phyloP scores from a whole-genome alignment of 371 early-diverging fungal species.

The Nosema muscidifuracis region DNA sequence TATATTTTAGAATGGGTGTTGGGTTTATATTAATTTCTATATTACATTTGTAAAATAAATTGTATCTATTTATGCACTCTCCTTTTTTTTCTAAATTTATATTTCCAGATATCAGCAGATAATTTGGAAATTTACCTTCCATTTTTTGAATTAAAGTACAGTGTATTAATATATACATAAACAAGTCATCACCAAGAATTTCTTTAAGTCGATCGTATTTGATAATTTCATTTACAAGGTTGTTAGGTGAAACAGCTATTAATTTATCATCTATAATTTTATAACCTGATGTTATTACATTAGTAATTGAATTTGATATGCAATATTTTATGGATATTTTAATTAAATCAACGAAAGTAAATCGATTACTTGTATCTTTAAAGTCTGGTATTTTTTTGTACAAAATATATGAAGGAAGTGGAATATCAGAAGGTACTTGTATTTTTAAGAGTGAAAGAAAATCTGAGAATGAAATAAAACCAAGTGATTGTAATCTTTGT shows the following conservation, averaged over 20 bases:
- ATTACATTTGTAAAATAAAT: conserved; percentile 28
- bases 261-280: background rate
- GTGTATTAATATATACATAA: conserved; percentile 44
- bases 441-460: background rate
- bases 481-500: background rate
- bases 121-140: background rate
- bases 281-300: background rate
- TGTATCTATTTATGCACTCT: conserved; percentile 21
- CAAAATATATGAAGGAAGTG: background rate
- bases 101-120: conserved; percentile 40
- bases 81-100: conserved; percentile 2
- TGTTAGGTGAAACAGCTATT: background rate
- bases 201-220: background rate
- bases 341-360: background rate
- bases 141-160: conserved; percentile 36
- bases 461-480: background rate
- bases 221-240: background rate
- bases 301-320: background rate
- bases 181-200: conserved; percentile 38
- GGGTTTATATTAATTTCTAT: background rate
- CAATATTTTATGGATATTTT: background rate
- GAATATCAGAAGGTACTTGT: background rate
- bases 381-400: background rate
- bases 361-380: background rate
- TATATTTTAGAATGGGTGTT: conserved; percentile 1